Percentiles rank a stretch among this genome's conserved stretches.
These are phyloP conservation scores for Phascolomyces articulosus DNA, from an alignment of 371 early-diverging fungal genomes.

Conservation along the genomic window DNA sequence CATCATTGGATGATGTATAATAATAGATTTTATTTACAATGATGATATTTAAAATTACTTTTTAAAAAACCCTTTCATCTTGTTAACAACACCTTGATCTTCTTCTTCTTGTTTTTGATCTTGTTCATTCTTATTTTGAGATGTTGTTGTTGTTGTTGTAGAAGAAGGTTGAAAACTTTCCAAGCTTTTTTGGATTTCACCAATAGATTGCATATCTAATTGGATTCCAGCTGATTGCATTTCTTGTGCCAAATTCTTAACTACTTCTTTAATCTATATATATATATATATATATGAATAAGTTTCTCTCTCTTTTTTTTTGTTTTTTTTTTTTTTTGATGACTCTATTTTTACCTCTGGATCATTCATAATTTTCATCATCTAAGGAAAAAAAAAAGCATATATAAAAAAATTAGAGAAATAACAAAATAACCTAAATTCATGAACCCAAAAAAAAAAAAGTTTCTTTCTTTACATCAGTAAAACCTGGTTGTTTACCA, in stretches of 20 bases:
- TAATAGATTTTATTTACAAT: too few species aligned
- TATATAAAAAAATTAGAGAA: too few species aligned
- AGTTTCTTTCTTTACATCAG: constrained; percentile 22
- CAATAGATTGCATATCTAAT: constrained; percentile 39
- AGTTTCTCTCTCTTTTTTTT: not conserved
- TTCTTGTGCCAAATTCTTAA: constrained; percentile 28
- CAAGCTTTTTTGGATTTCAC: constrained; percentile 35
- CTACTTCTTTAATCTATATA: constrained; percentile 23
- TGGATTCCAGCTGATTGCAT: constrained; percentile 47
- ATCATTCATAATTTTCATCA: constrained; percentile 49
- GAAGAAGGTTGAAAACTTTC: too few species aligned
- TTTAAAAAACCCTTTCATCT: constrained; percentile 43
- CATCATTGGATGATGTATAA: too few species aligned
- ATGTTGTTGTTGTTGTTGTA: too few species aligned
- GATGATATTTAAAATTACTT: constrained; percentile 20
- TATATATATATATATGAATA: too few species aligned
- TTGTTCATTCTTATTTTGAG: constrained; percentile 1
- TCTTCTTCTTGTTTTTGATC: constrained; percentile 18
- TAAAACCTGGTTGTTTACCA: constrained; percentile 34
- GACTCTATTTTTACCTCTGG: constrained; percentile 27
- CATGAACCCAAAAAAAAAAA: not conserved
- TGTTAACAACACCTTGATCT: constrained; percentile 27
- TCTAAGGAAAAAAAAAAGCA: not conserved
- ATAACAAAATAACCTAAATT: too few species aligned
- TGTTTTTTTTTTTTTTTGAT: not conserved